A percentile compares a stretch with the other conserved stretches of the same genome.
Evolutionary conservation across 768 basidiomycete genomes (phyloP).

Genomic region (Boletus edulis): DNA sequence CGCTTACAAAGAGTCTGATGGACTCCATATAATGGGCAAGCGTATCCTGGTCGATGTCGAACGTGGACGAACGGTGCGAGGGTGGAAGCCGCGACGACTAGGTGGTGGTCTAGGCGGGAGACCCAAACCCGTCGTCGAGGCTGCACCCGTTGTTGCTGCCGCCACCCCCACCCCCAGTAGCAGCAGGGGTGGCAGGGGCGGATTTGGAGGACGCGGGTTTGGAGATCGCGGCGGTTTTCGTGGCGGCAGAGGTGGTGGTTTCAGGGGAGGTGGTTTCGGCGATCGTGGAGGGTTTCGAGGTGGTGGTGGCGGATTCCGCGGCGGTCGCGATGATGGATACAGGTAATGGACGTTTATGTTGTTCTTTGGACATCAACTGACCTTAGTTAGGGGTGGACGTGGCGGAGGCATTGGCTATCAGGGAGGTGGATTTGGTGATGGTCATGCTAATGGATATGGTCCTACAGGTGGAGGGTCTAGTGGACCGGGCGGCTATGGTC

Average conservation of each 20-base stretch:
- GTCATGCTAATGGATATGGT: slow-evolving; percentile 53
- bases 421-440: slow-evolving; percentile 56
- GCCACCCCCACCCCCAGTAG: background rate
- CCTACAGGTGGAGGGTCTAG: slow-evolving; percentile 42
- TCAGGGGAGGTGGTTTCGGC: slow-evolving; percentile 43
- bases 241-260: slow-evolving; percentile 43
- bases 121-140: slow-evolving; percentile 69
- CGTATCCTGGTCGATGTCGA: slow-evolving; percentile 97
- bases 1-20: slow-evolving; percentile 98
- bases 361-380: slow-evolving; percentile 12
- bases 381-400: slow-evolving; percentile 50
- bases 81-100: slow-evolving; percentile 95
- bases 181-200: slow-evolving; percentile 35
- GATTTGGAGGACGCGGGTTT: slow-evolving; percentile 43
- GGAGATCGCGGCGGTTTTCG: slow-evolving; percentile 38
- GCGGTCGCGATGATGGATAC: slow-evolving; percentile 45
- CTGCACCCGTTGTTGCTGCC: slow-evolving; percentile 24
- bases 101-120: slow-evolving; percentile 99
- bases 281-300: slow-evolving; percentile 44
- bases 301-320: slow-evolving; percentile 36
- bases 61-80: slow-evolving; percentile 94
- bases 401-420: slow-evolving; percentile 74
- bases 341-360: slow-evolving; percentile 36
- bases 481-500: slow-evolving; percentile 45
- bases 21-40: slow-evolving; percentile 93